Base-by-base conservation (phyloP, 2,329 filamentous ascomycete genomes). In the Helicocarpus griseus region DNA sequence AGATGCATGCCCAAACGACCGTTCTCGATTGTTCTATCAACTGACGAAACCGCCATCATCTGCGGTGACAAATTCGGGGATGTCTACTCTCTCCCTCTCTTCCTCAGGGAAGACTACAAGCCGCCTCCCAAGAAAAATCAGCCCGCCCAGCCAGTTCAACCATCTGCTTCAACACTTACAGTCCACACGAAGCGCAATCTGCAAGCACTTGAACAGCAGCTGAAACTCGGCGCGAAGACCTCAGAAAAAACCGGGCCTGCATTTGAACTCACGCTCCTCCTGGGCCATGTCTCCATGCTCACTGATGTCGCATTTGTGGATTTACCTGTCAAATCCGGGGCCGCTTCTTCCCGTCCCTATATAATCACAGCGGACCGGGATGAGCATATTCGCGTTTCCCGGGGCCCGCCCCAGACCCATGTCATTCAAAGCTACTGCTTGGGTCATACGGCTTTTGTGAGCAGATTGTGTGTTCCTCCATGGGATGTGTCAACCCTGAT, bases 21-120 rank as follows among this genome's bases (percentile, higher is more conserved):
- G 11, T 91, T 85, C 64, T 82, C 86, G 33, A 74, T 97, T 53
- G 73, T 78, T 48, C 70, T 96, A 49, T 82, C 85, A 6, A 73
- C 80, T 36, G 84, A 90, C 63, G 77, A 81, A 55, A 75, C 77
- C 40, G 86, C 82, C 7, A 87, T 98, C 56, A 70, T 97, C 53
- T 83, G 81, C 55, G 91, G 83, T 49, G 93, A 98, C 74, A 98
- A 98, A 69, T 97, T 97, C 63, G 93, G 93, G 58, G 93, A 98
- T 66, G 91, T 96, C 54, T 97, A 95, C 70, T 80, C 87, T 9
- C 71, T 98, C 6, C 91, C 93, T 13, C 74, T 97, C 2, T 66
- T 89, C 41, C 68, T 66, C 5, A 63, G 61, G 26, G 61, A 64
- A 22, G 54, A 63, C 51, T 39, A 54, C 43, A 69, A 72, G 26